Percentiles rank a stretch among this genome's conserved stretches.
Evolutionary conservation across 2,329 filamentous ascomycete species (phyloP).

Genomic region (Colletotrichum karsti): DNA sequence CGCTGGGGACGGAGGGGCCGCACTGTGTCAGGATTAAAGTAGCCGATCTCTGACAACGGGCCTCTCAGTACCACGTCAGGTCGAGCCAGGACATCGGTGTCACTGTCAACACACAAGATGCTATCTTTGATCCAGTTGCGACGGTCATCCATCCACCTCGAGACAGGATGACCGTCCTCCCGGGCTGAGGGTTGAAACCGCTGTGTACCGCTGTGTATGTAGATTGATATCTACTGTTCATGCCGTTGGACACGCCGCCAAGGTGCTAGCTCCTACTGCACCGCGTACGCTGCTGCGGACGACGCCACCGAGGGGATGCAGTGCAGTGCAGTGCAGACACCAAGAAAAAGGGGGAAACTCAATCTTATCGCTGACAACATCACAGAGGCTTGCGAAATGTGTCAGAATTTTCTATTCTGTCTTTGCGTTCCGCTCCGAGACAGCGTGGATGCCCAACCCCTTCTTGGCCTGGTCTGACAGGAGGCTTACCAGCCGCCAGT

Average conservation of each 20-base stretch:
- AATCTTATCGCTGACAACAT: background rate
- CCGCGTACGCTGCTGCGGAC: too few relatives aligned
- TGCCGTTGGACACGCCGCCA: background rate
- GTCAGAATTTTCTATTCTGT: background rate
- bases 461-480: background rate
- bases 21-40: constrained; percentile 19
- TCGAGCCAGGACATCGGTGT: constrained; percentile 12
- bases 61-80: background rate
- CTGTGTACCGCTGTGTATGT: too few relatives aligned
- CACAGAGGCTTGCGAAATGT: background rate
- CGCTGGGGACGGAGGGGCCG: background rate
- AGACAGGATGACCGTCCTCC: background rate
- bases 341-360: constrained; percentile 9
- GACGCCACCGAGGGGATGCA: background rate
- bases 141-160: background rate
- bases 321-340: too few relatives aligned
- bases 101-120: background rate
- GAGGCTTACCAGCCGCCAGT: background rate
- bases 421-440: background rate
- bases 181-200: background rate
- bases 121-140: background rate
- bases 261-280: background rate
- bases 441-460: background rate
- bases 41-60: constrained; percentile 11
- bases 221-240: background rate